Evolutionary conservation across 75 land plant species (phyloP).

Genomic region (Selaginella tamariscina): DNA sequence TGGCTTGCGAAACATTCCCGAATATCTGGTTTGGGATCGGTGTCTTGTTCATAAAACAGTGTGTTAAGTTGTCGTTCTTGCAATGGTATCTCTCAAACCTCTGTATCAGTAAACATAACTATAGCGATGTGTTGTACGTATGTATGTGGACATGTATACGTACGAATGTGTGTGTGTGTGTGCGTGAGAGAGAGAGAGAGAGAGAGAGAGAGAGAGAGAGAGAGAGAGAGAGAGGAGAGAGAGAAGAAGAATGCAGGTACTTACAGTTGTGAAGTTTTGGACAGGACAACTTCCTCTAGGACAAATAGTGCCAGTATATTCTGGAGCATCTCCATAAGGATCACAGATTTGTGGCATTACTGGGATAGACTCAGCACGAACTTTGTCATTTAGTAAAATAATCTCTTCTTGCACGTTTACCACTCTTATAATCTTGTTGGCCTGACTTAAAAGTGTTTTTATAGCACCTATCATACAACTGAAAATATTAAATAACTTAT

Average conservation of each 20-base stretch:
- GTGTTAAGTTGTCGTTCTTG: neutral
- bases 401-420: constrained; percentile 13
- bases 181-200: no score
- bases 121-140: neutral
- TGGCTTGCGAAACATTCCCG: neutral
- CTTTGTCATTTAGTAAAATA: neutral
- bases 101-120: constrained; percentile 8
- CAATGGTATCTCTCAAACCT: constrained; percentile 10
- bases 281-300: neutral
- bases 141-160: no score
- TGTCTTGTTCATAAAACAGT: constrained; percentile 15
- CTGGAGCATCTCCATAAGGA: constrained; percentile 17
- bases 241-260: neutral
- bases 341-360: constrained; percentile 14
- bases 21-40: constrained; percentile 13
- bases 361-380: neutral
- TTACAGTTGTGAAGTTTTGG: constrained; percentile 13
- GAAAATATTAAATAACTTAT: no score
- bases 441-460: constrained; percentile 9
- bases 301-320: neutral
- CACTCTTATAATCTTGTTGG: constrained; percentile 10
- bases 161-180: no score
- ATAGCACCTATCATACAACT: no score
- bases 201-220: no score
- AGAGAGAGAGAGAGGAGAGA: no score